Base-by-base conservation (phyloP, 139 green algal genomes). In the Eudorina sp. region DNA sequence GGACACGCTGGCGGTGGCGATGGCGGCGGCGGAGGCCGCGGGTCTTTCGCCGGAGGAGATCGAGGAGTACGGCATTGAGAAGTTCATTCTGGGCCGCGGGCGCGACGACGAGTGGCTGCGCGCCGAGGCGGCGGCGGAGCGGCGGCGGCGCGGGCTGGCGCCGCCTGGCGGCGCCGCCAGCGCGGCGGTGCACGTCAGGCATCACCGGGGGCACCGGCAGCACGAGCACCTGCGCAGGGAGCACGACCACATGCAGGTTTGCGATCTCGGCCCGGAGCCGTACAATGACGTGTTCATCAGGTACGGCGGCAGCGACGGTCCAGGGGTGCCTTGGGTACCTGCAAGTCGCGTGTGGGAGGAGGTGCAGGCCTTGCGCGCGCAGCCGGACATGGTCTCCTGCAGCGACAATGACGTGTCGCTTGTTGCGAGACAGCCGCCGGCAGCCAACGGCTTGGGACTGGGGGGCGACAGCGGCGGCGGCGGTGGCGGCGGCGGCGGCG, bases 21-120 rank as follows among this genome's bases (percentile, higher is more conserved):
- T 87, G 81, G 81, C 81, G 31, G 21, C 64, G 45, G 81, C 81
- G n/a, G 62, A 68, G 45, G 7, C 4, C 3, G 81, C 64, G 81
- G 81, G 81, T 1, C n/a, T 87, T 45, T 5, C n/a, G 31, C 64
- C 81, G 25, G 81, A 87, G 16, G 45, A 78, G 46, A 87, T 87
- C 45, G 62, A 79, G 45, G 9, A 66, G n/a, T 21, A 66, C n/a
- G 80, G 80, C 29, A 9, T 86, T 53, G 78, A 85, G 13, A 11
- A 46, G 4, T 85, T 85, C 40, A 74, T 85, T n/a, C 78, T 85
- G 36, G 78, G 78, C 6, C 76, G 53, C 25, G 19, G 21, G 27
- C 34, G 16, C 27, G 41, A 78, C 31, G 75, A 83, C n/a, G n/a
- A n/a, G n/a, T n/a, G n/a, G n/a, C n/a, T n/a, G 40, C 16, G 19